Base-by-base conservation (phyloP, 2,329 filamentous ascomycete genomes). In the Aureobasidium sp. region DNA sequence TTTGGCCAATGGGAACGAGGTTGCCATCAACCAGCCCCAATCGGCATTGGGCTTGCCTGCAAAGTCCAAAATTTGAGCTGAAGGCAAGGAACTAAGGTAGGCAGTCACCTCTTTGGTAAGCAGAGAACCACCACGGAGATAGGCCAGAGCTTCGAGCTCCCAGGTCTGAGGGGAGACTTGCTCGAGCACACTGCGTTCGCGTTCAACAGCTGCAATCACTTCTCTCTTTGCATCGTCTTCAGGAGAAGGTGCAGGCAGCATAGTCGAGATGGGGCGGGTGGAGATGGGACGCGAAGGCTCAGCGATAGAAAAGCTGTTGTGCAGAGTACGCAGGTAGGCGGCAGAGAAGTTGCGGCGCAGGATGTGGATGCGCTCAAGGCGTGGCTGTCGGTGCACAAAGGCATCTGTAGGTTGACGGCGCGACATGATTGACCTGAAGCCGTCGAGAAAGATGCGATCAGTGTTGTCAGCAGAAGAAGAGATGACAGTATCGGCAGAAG, bases 21-120 rank as follows among this genome's bases (percentile, higher is more conserved):
- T 81, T 0, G 94, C 92, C 63, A 91, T 89, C 71, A 94, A 87
- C 94, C 94, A 99, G 26, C 90, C 93, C 94, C 94, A 99, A 74
- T 96, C 92, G 71, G 91, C 93, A 15, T 89, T 85, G 0, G 88
- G 82, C 71, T 93, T 87, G 48, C 92, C 92, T 53, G 90, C 92
- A 37, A 97, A 85, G 71, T 97, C 93, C 29, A 97, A 83, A 63
- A 97, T 87, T 37, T 88, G 81, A 3, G 86, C 78, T 27, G 86
- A 82, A 63, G 66, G 64, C 43, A 68, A 67, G 29, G 62, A 57
- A 50, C 69, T 70, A 66, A 73, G 71, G 32, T 69, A 69, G 66
- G 72, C 53, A 71, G 77, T 71, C 59, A 80, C 80, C 53, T 82
- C 81, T 53, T 79, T 84, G 63, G 82, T 81, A 37, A 88, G 73